These are phyloP conservation scores for Puccinia polysora DNA, from an alignment of 1,284 basidiomycete species.

Conservation along the genomic window DNA sequence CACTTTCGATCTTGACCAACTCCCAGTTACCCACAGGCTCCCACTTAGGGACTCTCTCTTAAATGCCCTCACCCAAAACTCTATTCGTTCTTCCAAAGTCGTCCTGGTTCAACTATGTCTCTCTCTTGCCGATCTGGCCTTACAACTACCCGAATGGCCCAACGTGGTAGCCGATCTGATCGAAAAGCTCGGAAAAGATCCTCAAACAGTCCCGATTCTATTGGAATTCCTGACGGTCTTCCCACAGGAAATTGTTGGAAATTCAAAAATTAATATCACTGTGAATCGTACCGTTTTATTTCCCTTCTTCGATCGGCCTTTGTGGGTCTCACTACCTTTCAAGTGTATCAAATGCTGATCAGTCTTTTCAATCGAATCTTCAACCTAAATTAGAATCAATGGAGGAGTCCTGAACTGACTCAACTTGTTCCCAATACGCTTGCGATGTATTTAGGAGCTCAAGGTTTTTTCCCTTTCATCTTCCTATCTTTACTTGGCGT, in stretches of 20 bases:
- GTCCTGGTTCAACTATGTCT: slow-evolving; percentile 86
- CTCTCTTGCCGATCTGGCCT: slow-evolving; percentile 79
- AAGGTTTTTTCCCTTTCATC: neutral
- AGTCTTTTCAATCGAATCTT: neutral
- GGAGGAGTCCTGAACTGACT: slow-evolving; percentile 27
- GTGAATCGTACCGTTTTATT: slow-evolving; percentile 50
- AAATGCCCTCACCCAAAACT: slow-evolving; percentile 64
- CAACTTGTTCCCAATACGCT: slow-evolving; percentile 34
- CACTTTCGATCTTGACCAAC: slow-evolving; percentile 88
- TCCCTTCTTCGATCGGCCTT: no score
- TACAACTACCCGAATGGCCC: slow-evolving; percentile 86
- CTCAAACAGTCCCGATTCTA: slow-evolving; percentile 73
- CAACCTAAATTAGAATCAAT: slow-evolving; percentile 35
- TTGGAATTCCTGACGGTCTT: slow-evolving; percentile 86
- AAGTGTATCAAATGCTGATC: slow-evolving; percentile 4
- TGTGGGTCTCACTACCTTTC: neutral
- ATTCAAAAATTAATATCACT: slow-evolving; percentile 80
- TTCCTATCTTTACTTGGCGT: neutral
- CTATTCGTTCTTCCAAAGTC: slow-evolving; percentile 67
- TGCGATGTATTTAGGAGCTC: slow-evolving; percentile 40
- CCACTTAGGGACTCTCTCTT: slow-evolving; percentile 81
- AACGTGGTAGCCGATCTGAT: slow-evolving; percentile 77
- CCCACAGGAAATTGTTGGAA: slow-evolving; percentile 81
- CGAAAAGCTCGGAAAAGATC: slow-evolving; percentile 76
- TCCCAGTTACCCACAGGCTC: slow-evolving; percentile 67